phyloP scores from a whole-genome alignment of 768 basidiomycete genomes.

The Lentinula lateritia region DNA sequence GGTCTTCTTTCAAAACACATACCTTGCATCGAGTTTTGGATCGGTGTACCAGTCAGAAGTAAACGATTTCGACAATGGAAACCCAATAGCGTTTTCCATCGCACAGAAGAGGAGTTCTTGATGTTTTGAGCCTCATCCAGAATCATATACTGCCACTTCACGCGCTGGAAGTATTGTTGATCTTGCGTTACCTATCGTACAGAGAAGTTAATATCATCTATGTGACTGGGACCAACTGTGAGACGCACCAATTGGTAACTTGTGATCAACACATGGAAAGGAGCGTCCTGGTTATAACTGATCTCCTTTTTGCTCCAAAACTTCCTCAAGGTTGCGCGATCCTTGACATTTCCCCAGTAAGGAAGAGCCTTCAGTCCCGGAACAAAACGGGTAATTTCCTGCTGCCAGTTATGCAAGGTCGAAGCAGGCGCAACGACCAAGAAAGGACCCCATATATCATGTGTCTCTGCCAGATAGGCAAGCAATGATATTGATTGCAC shows the following conservation, averaged over 20 bases:
- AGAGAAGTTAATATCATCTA: not conserved
- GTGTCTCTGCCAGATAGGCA: constrained; percentile 92
- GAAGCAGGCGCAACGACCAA: constrained; percentile 96
- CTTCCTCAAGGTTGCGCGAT: constrained; percentile 88
- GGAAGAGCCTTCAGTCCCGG: constrained; percentile 91
- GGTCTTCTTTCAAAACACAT: constrained; percentile 14
- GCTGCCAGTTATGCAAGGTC: constrained; percentile 99
- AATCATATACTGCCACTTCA: constrained; percentile 99
- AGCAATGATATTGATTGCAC: constrained; percentile 97
- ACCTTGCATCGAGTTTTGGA: constrained; percentile 99
- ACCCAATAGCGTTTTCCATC: constrained; percentile 96
- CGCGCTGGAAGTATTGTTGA: constrained; percentile 94
- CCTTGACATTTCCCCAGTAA: constrained; percentile 98
- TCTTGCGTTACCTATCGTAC: constrained; percentile 78
- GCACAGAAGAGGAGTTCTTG: constrained; percentile 92
- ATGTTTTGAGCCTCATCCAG: constrained; percentile 99
- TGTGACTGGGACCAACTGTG: not conserved
- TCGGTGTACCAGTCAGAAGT: constrained; percentile 94
- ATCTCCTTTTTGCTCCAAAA: constrained; percentile 99
- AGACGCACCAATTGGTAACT: constrained; percentile 86
- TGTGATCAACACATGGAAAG: constrained; percentile 94
- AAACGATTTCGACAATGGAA: constrained; percentile 95
- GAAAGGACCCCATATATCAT: constrained; percentile 99
- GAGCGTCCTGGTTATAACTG: constrained; percentile 90
- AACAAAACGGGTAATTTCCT: constrained; percentile 94